Conservation (phyloP, 345 rosid genomes). For the sweet orange (Citrus sinensis) region DNA sequence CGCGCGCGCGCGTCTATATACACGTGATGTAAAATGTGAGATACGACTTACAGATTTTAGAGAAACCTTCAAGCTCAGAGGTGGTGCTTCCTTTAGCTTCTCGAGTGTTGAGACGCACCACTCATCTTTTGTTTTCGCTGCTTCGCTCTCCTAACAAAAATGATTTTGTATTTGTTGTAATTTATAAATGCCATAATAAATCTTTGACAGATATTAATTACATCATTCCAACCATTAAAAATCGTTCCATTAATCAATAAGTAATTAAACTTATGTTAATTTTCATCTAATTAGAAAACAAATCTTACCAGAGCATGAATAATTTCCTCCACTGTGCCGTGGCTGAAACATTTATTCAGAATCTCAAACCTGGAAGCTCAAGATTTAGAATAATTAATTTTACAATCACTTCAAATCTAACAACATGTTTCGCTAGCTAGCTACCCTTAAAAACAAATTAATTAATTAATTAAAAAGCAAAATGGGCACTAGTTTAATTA, state of each 20-base stretch:
- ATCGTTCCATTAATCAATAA: too few species aligned
- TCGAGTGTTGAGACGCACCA: conserved; percentile 13
- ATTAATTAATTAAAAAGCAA: neutral
- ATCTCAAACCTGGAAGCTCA: neutral
- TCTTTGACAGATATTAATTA: neutral
- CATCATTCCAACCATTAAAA: too few species aligned
- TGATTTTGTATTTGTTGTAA: neutral
- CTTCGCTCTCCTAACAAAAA: conserved; percentile 14
- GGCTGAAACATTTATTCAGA: neutral
- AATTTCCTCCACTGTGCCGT: neutral
- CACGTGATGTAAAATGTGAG: neutral
- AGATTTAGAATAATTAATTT: neutral
- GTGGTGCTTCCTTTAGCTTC: conserved; percentile 19
- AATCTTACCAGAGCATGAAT: neutral
- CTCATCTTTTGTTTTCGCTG: conserved; percentile 10
- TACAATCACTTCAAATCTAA: neutral
- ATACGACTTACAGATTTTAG: conserved; percentile 12
- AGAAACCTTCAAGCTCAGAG: conserved; percentile 20
- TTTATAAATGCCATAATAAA: too few species aligned
- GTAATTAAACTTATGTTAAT: too few species aligned
- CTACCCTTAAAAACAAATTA: too few species aligned
- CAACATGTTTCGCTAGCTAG: neutral
- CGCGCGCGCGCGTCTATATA: neutral
- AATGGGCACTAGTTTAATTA: neutral
- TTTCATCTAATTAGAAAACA: neutral